A percentile compares a stretch with the other conserved stretches of the same genome.
Evolutionary conservation across 2,329 filamentous ascomycete species (phyloP).

Genomic region (Sordariomycetes sp.): DNA sequence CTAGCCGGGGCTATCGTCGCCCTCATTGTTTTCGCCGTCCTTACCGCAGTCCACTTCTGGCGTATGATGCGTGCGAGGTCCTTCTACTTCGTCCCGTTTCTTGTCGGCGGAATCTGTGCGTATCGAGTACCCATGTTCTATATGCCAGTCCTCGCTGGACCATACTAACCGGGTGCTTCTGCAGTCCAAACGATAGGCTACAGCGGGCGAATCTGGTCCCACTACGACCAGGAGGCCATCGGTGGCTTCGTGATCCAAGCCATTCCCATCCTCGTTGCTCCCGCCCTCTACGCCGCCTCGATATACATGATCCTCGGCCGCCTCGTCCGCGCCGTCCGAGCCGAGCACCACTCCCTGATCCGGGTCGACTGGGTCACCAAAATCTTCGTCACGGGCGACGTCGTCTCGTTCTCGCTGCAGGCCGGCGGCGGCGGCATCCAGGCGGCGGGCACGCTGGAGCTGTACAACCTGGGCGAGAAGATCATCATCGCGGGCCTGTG

Average conservation of each 20-base stretch:
- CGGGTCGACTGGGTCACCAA: slow-evolving; percentile 33
- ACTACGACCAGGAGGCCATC: slow-evolving; percentile 18
- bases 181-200: slow-evolving; percentile 12
- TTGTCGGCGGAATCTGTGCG: too few species aligned
- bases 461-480: slow-evolving; percentile 23
- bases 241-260: slow-evolving; percentile 27
- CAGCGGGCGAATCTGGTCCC: slow-evolving; percentile 5
- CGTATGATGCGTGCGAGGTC: too few species aligned
- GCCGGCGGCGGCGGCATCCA: slow-evolving; percentile 27
- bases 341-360: slow-evolving; percentile 21
- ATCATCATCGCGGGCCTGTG: slow-evolving; percentile 40
- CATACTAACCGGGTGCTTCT: too few species aligned
- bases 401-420: slow-evolving; percentile 41
- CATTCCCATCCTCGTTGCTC: slow-evolving; percentile 24
- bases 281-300: slow-evolving; percentile 30
- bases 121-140: too few species aligned
- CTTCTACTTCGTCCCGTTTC: too few species aligned
- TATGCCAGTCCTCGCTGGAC: too few species aligned
- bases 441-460: not conserved
- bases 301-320: slow-evolving; percentile 37
- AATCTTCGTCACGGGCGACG: slow-evolving; percentile 43
- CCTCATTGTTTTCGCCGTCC: too few species aligned
- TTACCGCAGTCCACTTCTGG: too few species aligned
- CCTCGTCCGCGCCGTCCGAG: slow-evolving; percentile 24
- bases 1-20: too few species aligned